Conservation (phyloP, 495 filamentous ascomycete genomes). For the Hyaloscypha bicolor region DNA sequence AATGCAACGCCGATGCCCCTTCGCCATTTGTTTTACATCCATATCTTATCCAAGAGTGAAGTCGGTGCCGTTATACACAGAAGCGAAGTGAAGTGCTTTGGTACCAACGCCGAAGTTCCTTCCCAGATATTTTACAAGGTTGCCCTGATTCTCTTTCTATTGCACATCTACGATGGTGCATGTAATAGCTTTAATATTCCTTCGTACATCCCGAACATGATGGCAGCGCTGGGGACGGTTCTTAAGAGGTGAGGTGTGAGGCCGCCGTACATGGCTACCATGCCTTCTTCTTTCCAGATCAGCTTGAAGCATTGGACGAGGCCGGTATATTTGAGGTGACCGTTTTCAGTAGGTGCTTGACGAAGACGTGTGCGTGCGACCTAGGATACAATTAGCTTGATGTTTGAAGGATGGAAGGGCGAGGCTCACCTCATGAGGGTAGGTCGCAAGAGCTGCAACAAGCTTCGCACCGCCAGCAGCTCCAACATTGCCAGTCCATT, state of each 20-base stretch:
- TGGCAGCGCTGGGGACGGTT: conserved; percentile 84
- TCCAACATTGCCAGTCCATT: conserved; percentile 69
- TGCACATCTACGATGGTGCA: conserved; percentile 20
- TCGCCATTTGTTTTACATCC: conserved; percentile 7
- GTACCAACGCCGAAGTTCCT: conserved; percentile 21
- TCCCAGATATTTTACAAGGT: conserved; percentile 18
- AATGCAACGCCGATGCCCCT: conserved; percentile 2
- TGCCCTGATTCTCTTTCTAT: conserved; percentile 7
- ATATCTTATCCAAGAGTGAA: conserved; percentile 14
- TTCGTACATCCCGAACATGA: conserved; percentile 93
- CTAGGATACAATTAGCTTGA: conserved; percentile 36
- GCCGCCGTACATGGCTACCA: conserved; percentile 80
- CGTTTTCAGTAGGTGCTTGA: conserved; percentile 74
- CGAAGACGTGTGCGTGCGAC: conserved; percentile 80
- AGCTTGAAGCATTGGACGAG: conserved; percentile 79
- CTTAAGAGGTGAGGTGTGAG: conserved; percentile 84
- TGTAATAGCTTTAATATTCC: conserved; percentile 60
- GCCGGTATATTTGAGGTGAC: conserved; percentile 78
- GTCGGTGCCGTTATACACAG: conserved; percentile 14
- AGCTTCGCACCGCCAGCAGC: conserved; percentile 84
- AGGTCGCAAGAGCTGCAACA: conserved; percentile 76
- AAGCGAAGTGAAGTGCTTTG: conserved; percentile 18
- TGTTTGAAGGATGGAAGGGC: neutral
- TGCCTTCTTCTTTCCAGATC: conserved; percentile 82
- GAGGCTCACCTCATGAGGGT: conserved; percentile 79